Percentiles rank a stretch among this genome's conserved stretches.
Evolutionary conservation across 2,329 filamentous ascomycete genomes (phyloP).

Genomic region (Aphanocladium album): DNA sequence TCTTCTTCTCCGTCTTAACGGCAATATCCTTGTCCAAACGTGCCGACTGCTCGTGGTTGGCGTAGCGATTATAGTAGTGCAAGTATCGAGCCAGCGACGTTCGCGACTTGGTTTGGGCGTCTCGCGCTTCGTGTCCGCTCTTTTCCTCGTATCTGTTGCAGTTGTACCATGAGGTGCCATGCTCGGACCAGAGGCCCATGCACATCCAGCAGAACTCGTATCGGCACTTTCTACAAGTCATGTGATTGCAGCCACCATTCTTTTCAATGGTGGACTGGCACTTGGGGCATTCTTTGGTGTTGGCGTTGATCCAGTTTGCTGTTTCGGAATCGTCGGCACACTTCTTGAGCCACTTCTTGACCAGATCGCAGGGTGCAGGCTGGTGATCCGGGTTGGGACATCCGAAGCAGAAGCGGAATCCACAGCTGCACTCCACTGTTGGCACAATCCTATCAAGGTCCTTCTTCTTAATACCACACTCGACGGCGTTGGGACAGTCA

Average conservation of each 20-base stretch:
- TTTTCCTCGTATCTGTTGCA: conserved; percentile 98
- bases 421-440: conserved; percentile 80
- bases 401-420: conserved; percentile 90
- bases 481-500: conserved; percentile 90
- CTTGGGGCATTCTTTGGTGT: conserved; percentile 96
- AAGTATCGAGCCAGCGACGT: conserved; percentile 93
- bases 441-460: conserved; percentile 82
- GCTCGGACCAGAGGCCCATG: conserved; percentile 98
- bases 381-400: conserved; percentile 88
- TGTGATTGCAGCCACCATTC: conserved; percentile 96
- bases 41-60: conserved; percentile 97
- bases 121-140: conserved; percentile 82
- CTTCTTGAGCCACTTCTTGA: conserved; percentile 96
- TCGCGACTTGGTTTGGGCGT: conserved; percentile 85
- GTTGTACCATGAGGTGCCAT: conserved; percentile 99
- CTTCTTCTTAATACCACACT: conserved; percentile 83
- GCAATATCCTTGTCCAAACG: conserved; percentile 96
- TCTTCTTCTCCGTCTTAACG: conserved; percentile 96
- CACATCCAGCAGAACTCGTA: conserved; percentile 99
- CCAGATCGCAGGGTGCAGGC: conserved; percentile 82
- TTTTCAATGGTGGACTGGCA: conserved; percentile 98
- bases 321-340: conserved; percentile 98
- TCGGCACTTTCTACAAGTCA: conserved; percentile 94
- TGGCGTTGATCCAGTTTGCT: conserved; percentile 98
- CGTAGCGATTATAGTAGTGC: conserved; percentile 98